A percentile compares a stretch with the other conserved stretches of the same genome.
These are phyloP conservation scores for Russula emetica DNA, from an alignment of 768 basidiomycete species.

Conservation along the genomic window DNA sequence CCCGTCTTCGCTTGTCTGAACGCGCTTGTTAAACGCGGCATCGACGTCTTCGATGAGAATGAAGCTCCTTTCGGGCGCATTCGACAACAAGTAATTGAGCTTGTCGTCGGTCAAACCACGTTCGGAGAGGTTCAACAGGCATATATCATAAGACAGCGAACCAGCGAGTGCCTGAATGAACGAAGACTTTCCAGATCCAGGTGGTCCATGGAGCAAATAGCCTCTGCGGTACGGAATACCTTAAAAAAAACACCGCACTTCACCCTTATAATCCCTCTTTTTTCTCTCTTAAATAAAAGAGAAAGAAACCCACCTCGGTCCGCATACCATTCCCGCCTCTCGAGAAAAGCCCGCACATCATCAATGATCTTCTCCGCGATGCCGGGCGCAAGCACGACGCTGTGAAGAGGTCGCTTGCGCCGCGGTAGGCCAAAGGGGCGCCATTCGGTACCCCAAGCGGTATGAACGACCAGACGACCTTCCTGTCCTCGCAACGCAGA, in stretches of 20 bases:
- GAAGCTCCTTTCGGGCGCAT: slow-evolving; percentile 88
- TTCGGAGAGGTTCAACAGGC: slow-evolving; percentile 91
- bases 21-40: slow-evolving; percentile 91
- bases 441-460: slow-evolving; percentile 97
- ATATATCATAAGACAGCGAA: slow-evolving; percentile 89
- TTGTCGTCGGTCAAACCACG: slow-evolving; percentile 96
- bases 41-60: slow-evolving; percentile 98
- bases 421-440: slow-evolving; percentile 90
- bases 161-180: slow-evolving; percentile 98
- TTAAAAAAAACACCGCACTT: slow-evolving; percentile 33
- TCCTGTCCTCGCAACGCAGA: slow-evolving; percentile 82
- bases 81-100: slow-evolving; percentile 86
- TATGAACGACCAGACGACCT: slow-evolving; percentile 93
- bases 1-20: slow-evolving; percentile 91
- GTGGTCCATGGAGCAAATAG: slow-evolving; percentile 92
- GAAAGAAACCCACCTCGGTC: slow-evolving; percentile 66
- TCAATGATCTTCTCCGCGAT: slow-evolving; percentile 78
- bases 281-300: background rate
- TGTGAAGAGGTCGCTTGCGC: slow-evolving; percentile 76
- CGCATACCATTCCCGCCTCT: slow-evolving; percentile 88
- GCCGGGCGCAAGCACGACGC: slow-evolving; percentile 82
- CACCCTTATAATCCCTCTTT: background rate
- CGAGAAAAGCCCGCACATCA: slow-evolving; percentile 80
- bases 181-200: slow-evolving; percentile 97
- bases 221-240: slow-evolving; percentile 97